Conservation (phyloP, 352 stramenopile genomes). For the Blastocystis sp. region DNA sequence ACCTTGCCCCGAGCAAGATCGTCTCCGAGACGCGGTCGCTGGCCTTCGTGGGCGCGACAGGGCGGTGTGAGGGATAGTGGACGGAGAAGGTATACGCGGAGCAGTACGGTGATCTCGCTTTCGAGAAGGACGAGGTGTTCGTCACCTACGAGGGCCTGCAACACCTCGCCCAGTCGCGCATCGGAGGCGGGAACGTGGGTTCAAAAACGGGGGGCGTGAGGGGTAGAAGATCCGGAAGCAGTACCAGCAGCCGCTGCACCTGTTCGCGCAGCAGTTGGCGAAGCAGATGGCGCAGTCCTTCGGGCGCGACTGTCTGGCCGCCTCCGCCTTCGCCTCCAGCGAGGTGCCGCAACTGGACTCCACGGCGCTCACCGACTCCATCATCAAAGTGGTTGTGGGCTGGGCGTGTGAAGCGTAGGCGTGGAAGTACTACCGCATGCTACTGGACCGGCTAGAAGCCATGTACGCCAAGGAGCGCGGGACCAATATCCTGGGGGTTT, state of each 20-base stretch:
- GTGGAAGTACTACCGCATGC: constrained; percentile 62
- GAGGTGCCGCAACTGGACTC: background rate
- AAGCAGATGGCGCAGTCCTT: constrained; percentile 22
- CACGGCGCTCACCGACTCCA: background rate
- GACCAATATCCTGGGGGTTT: constrained; percentile 28
- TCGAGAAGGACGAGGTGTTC: constrained; percentile 62
- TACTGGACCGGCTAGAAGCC: constrained; percentile 33
- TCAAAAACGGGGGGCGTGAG: background rate
- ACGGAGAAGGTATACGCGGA: constrained; percentile 16
- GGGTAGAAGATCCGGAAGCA: constrained; percentile 19
- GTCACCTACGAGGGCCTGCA: constrained; percentile 53
- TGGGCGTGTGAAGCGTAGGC: background rate
- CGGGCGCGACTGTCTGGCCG: constrained; percentile 21
- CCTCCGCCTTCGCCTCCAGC: background rate
- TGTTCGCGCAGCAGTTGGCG: background rate
- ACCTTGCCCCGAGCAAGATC: background rate
- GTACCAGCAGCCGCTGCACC: background rate
- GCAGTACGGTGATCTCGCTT: constrained; percentile 56
- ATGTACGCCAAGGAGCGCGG: constrained; percentile 23
- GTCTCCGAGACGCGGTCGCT: background rate
- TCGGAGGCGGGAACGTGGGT: background rate
- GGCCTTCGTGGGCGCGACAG: background rate
- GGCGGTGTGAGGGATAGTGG: constrained; percentile 29
- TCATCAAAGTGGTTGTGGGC: background rate
- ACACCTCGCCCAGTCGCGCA: background rate